A percentile compares a stretch with the other conserved stretches of the same genome.
These are phyloP conservation scores for Viola pubescens DNA, from an alignment of 441 rosid genomes.

Conservation along the genomic window DNA sequence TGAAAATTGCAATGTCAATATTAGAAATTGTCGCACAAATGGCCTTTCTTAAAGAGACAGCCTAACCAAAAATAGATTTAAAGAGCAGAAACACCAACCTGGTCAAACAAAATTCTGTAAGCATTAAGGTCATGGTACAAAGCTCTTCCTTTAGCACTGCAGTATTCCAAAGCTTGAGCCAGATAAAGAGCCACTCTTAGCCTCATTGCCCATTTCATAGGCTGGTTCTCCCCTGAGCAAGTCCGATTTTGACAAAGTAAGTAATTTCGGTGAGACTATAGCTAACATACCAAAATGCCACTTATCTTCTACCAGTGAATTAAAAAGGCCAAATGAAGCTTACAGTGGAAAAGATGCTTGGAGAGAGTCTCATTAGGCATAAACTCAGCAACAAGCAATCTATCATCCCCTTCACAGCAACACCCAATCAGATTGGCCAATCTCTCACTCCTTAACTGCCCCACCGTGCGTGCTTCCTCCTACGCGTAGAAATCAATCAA, in stretches of 20 bases:
- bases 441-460: constrained; percentile 71
- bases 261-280: no score
- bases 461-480: constrained; percentile 92
- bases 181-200: constrained; percentile 85
- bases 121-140: constrained; percentile 95
- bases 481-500: constrained; percentile 16
- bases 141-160: constrained; percentile 84
- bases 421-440: constrained; percentile 82
- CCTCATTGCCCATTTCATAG: constrained; percentile 98
- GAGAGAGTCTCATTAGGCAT: constrained; percentile 93
- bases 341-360: constrained; percentile 91
- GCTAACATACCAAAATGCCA: no score
- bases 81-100: constrained; percentile 39
- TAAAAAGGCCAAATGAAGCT: constrained; percentile 9
- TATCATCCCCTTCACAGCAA: constrained; percentile 89
- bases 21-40: constrained; percentile 7
- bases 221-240: constrained; percentile 82
- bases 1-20: constrained; percentile 30
- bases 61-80: constrained; percentile 4
- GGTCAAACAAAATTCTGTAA: constrained; percentile 85
- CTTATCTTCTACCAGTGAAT: no score
- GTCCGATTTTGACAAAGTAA: constrained; percentile 6
- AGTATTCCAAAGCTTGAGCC: constrained; percentile 88
- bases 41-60: background rate
- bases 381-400: constrained; percentile 89